These are phyloP conservation scores for Pseudodiploospora longispora DNA, from an alignment of 2,329 filamentous ascomycete genomes.

Conservation along the genomic window DNA sequence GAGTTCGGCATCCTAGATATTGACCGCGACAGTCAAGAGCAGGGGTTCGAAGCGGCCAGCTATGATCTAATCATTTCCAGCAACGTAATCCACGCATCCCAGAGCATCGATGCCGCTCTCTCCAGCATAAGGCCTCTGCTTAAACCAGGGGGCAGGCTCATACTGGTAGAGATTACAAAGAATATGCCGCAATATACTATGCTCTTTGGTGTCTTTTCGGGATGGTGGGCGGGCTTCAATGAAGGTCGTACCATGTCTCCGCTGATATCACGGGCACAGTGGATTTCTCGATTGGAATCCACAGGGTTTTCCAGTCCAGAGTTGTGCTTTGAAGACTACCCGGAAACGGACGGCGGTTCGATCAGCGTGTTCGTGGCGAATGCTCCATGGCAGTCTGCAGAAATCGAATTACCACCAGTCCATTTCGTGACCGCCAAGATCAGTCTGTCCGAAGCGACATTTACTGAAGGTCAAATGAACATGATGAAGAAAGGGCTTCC, in stretches of 20 bases:
- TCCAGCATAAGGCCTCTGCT: slow-evolving; percentile 8
- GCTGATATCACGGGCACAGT: background rate
- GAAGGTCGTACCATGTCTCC: background rate
- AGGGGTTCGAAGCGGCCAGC: slow-evolving; percentile 23
- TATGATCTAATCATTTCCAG: slow-evolving; percentile 29
- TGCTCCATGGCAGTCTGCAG: background rate
- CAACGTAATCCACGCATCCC: slow-evolving; percentile 21
- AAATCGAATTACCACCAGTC: background rate
- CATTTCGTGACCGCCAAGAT: background rate
- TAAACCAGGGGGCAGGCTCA: slow-evolving; percentile 19
- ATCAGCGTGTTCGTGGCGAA: slow-evolving; percentile 6
- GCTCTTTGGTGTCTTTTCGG: slow-evolving; percentile 25
- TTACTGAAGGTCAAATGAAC: background rate
- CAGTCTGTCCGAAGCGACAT: background rate
- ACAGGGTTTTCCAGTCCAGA: background rate
- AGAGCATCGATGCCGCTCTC: slow-evolving; percentile 15
- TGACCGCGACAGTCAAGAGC: slow-evolving; percentile 18
- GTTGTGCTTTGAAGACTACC: slow-evolving; percentile 10
- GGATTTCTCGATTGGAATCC: background rate
- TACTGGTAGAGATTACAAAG: slow-evolving; percentile 20
- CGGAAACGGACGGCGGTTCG: slow-evolving; percentile 7
- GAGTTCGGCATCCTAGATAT: slow-evolving; percentile 19
- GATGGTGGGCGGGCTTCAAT: slow-evolving; percentile 22
- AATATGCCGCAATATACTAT: slow-evolving; percentile 13
- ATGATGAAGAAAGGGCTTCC: background rate